A percentile compares a stretch with the other conserved stretches of the same genome.
Conservation (phyloP, 2,329 filamentous ascomycete genomes). For the Colletotrichum sp. region DNA sequence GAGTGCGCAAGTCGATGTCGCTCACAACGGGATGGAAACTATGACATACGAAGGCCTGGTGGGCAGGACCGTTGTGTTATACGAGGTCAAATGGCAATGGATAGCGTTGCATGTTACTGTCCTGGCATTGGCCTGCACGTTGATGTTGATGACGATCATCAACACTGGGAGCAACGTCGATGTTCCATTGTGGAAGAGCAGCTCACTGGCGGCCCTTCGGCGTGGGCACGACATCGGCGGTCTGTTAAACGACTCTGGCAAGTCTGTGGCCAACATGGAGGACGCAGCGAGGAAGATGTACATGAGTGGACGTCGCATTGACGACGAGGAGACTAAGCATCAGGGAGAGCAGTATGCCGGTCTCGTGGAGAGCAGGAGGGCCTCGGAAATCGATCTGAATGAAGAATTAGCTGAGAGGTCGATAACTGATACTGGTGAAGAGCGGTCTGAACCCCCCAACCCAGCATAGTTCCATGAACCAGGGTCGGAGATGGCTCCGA, state of each 20-base stretch:
- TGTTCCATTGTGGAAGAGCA: conserved; percentile 5
- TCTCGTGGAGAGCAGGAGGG: fast-evolving
- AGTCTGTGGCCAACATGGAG: conserved; percentile 18
- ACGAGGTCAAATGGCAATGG: conserved; percentile 8
- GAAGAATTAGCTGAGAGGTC: too few relatives aligned
- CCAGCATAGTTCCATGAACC: too few relatives aligned
- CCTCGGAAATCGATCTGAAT: neutral
- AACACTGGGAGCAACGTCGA: neutral
- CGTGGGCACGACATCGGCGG: neutral
- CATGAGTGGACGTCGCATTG: neutral
- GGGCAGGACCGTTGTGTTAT: neutral
- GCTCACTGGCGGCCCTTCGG: neutral
- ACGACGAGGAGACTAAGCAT: neutral
- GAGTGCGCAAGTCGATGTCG: neutral
- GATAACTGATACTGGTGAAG: neutral
- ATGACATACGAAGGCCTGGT: neutral
- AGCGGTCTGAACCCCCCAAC: too few relatives aligned
- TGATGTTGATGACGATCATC: neutral
- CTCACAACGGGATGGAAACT: neutral
- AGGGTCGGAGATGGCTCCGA: too few relatives aligned
- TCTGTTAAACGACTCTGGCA: neutral
- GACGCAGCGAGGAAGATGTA: neutral
- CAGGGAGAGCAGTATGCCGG: fast-evolving
- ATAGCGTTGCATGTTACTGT: neutral
- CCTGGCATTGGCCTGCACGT: neutral